Percentiles rank a stretch among this genome's conserved stretches.
Conservation (phyloP, 306 rosid genomes). For the Senna siamea region DNA sequence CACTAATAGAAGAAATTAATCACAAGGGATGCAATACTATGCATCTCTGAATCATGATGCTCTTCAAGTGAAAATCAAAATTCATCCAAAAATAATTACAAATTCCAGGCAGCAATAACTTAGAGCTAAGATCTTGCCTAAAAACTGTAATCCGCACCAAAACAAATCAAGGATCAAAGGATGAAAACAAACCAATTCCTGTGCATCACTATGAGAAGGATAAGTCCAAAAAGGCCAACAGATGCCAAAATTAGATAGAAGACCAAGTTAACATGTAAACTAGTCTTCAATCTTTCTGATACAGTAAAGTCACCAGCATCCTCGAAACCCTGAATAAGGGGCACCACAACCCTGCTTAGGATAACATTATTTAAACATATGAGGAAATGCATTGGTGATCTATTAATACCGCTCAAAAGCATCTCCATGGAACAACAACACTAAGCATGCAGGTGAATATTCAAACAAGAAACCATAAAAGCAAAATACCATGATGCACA, state of each 20-base stretch:
- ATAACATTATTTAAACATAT: slow-evolving; percentile 49
- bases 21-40: too few species aligned
- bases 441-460: slow-evolving; percentile 19
- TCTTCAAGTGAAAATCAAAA: slow-evolving; percentile 34
- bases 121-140: slow-evolving; percentile 14
- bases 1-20: slow-evolving; percentile 14
- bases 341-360: slow-evolving; percentile 97
- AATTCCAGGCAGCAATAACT: slow-evolving; percentile 25
- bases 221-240: slow-evolving; percentile 77
- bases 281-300: slow-evolving; percentile 88
- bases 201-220: slow-evolving; percentile 73
- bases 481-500: slow-evolving; percentile 20
- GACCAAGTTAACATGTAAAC: slow-evolving; percentile 78
- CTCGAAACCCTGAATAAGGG: slow-evolving; percentile 99
- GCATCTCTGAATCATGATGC: slow-evolving; percentile 7
- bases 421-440: slow-evolving; percentile 23
- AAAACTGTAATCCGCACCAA: slow-evolving; percentile 30
- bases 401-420: slow-evolving; percentile 20
- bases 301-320: slow-evolving; percentile 96
- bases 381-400: slow-evolving; percentile 52
- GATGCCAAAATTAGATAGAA: slow-evolving; percentile 83
- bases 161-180: slow-evolving; percentile 22
- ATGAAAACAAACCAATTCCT: slow-evolving; percentile 63
- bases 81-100: background rate
- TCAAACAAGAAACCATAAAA: slow-evolving; percentile 6